These are phyloP conservation scores for Chaetomium cochliodes DNA, from an alignment of 495 filamentous ascomycete genomes.

Conservation along the genomic window DNA sequence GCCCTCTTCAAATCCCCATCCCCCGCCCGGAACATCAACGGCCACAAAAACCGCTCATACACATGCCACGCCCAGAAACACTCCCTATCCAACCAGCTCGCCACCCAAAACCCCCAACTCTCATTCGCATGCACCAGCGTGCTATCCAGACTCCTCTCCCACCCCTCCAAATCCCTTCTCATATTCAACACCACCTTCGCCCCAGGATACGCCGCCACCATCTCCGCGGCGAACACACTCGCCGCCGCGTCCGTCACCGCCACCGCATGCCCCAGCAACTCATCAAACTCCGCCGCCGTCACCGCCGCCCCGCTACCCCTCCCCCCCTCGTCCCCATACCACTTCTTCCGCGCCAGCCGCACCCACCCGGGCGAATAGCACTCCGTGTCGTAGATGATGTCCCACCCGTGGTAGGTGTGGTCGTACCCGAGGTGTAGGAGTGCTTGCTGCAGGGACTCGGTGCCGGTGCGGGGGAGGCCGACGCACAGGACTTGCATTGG, in stretches of 20 bases:
- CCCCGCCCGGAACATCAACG: conserved; percentile 27
- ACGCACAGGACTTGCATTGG: conserved; percentile 66
- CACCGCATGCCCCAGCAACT: conserved; percentile 43
- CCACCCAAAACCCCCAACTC: conserved; percentile 32
- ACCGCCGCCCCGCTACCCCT: conserved; percentile 24
- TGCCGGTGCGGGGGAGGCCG: conserved; percentile 61
- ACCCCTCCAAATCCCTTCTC: conserved; percentile 41
- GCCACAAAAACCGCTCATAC: conserved; percentile 33
- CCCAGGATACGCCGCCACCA: conserved; percentile 49
- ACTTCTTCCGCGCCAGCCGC: conserved; percentile 30
- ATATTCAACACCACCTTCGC: conserved; percentile 48
- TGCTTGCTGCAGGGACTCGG: conserved; percentile 61
- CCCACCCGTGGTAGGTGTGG: conserved; percentile 67
- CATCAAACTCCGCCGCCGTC: conserved; percentile 54
- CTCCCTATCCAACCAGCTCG: conserved; percentile 27
- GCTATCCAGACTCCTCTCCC: conserved; percentile 35
- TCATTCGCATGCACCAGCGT: conserved; percentile 30
- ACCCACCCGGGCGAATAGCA: conserved; percentile 56
- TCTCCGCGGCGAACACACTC: conserved; percentile 40
- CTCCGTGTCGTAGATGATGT: conserved; percentile 59
- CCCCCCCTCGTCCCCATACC: not conserved
- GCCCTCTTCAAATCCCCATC: conserved; percentile 30
- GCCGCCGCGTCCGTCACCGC: conserved; percentile 49
- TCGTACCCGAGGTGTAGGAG: conserved; percentile 60
- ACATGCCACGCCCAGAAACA: conserved; percentile 36